Percentiles rank a stretch among this genome's conserved stretches.
These are phyloP conservation scores for Nakaseomyces delphensis DNA, from an alignment of 1,139 yeast genomes.

Conservation along the genomic window DNA sequence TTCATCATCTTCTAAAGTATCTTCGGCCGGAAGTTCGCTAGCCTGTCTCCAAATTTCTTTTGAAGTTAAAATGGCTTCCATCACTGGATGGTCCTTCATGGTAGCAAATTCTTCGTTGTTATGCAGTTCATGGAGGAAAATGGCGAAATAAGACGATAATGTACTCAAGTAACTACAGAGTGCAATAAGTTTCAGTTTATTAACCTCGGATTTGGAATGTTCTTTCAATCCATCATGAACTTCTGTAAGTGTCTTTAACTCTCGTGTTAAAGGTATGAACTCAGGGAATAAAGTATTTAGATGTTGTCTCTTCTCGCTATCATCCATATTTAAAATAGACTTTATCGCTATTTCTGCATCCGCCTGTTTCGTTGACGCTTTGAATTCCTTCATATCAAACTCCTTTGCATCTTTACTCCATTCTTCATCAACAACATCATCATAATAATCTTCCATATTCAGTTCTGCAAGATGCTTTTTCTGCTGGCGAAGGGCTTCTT, in stretches of 20 bases:
- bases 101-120: conserved; percentile 46
- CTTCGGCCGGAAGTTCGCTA: conserved; percentile 37
- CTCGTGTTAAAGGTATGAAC: conserved; percentile 66
- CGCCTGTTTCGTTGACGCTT: conserved; percentile 34
- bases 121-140: conserved; percentile 48
- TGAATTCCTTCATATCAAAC: conserved; percentile 34
- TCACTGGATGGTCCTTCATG: conserved; percentile 80
- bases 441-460: conserved; percentile 73
- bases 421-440: conserved; percentile 70
- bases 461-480: conserved; percentile 75
- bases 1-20: conserved; percentile 17
- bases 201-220: conserved; percentile 32
- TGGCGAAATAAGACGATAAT: conserved; percentile 64
- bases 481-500: conserved; percentile 83
- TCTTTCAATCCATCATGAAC: conserved; percentile 34
- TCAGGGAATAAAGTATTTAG: conserved; percentile 70
- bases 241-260: conserved; percentile 43
- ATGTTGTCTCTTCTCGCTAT: conserved; percentile 40
- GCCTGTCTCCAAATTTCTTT: conserved; percentile 91
- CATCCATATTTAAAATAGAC: conserved; percentile 32
- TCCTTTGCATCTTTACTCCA: conserved; percentile 46
- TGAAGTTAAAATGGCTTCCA: conserved; percentile 72
- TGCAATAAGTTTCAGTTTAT: conserved; percentile 52
- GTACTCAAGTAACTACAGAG: conserved; percentile 70
- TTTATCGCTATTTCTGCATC: conserved; percentile 21